Evolutionary conservation across 768 basidiomycete species (phyloP), one percentile per base, ranked within the genome.

Genomic region (Mycena floridula): DNA sequence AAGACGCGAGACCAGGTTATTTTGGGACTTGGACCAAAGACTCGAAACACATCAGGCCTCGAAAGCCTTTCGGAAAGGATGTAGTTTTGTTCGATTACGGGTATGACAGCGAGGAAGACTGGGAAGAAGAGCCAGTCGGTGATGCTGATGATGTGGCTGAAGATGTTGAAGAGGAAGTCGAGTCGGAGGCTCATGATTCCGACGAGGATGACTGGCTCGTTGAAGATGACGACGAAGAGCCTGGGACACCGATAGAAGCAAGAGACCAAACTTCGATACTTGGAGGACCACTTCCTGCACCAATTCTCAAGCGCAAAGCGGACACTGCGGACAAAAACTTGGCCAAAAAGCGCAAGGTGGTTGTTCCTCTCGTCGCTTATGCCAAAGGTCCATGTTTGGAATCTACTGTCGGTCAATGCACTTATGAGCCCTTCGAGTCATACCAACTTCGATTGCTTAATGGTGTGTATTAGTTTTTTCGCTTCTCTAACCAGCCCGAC

Each of bases 51-150:
- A 80, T 98, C 47, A 85, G 91, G 1, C 84, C 93, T 2, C 81
- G 96, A 13, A 78, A 74, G 15, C 94, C 96, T 1, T 85, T 95
- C 48, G 80, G 74, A 2, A 77, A 78, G 51, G 96, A 99, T 55
- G 69, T 78, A 9, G 67, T 84, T 1, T 73, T 77, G 11, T 74
- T 89, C 43, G 92, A 98, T 63, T 99, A 98, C 60, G 76, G 77
- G 4, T 90, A 94, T 57, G 94, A 99, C 65, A 93, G 89, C 42
- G 95, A 90, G 12, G 91, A 84, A 54, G 96, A 98, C 54, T 98
- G 96, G 96, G 90, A 91, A 50, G 88, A 86, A 46, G 92, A 93
- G 58, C 81, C 82, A 18, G 77, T 74, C 3, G 89, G 83, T 20
- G 88, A 80, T 9, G 89, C 84, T 40, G 88, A 89, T 40, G 85